Conservation (phyloP, 2,329 filamentous ascomycete genomes). For the Trichoderma breve region DNA sequence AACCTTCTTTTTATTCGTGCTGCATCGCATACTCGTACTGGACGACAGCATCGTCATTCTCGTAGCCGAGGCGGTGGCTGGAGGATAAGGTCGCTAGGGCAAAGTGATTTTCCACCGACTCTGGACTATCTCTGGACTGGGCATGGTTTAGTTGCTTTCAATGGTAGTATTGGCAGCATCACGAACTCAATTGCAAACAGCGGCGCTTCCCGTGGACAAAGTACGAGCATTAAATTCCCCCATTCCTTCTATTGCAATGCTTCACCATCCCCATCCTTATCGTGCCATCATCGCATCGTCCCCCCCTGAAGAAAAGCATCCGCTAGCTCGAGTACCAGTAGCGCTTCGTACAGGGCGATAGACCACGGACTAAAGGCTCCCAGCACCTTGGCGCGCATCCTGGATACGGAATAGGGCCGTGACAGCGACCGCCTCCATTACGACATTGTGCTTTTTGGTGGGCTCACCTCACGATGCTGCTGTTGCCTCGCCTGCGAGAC, state of each 20-base stretch:
- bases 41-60: neutral
- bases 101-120: neutral
- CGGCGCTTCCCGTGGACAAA: neutral
- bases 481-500: neutral
- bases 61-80: constrained; percentile 10
- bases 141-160: neutral
- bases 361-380: constrained; percentile 16
- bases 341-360: neutral
- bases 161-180: neutral
- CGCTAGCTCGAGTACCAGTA: neutral
- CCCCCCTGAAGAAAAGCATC: neutral
- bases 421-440: constrained; percentile 8
- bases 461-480: constrained; percentile 10
- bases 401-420: constrained; percentile 13
- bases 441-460: constrained; percentile 15
- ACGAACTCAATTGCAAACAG: neutral
- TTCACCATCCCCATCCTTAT: constrained; percentile 10
- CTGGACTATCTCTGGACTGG: neutral
- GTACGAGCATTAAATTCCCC: neutral
- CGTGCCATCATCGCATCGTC: neutral
- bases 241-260: neutral
- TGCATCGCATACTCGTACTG: neutral
- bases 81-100: neutral
- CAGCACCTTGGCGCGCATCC: constrained; percentile 7
- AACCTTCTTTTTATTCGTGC: constrained; percentile 6